Conservation (phyloP, 495 filamentous ascomycete species). For the Cercophora sp. region DNA sequence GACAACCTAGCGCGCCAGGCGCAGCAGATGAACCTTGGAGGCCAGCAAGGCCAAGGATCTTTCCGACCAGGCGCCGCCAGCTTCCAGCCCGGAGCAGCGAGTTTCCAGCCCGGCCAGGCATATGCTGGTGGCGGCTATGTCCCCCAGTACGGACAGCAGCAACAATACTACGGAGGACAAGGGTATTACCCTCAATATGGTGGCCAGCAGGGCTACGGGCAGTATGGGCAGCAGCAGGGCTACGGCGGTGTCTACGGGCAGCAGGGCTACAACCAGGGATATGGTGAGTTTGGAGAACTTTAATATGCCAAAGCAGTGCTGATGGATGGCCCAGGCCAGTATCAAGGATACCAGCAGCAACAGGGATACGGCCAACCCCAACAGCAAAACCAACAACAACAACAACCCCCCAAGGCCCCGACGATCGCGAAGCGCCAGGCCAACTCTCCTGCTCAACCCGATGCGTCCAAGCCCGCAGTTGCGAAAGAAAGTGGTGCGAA, state of each 20-base stretch:
- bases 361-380: conserved; percentile 38
- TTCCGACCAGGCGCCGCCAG: conserved; percentile 75
- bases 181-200: conserved; percentile 58
- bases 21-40: conserved; percentile 69
- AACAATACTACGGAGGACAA: conserved; percentile 44
- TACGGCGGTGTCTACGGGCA: conserved; percentile 47
- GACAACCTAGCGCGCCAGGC: conserved; percentile 77
- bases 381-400: conserved; percentile 43
- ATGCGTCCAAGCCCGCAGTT: conserved; percentile 44
- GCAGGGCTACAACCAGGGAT: conserved; percentile 56
- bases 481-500: conserved; percentile 46
- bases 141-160: conserved; percentile 48
- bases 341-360: conserved; percentile 40
- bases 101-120: conserved; percentile 73
- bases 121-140: conserved; percentile 47
- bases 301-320: no score
- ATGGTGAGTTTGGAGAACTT: conserved; percentile 50
- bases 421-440: conserved; percentile 66
- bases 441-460: conserved; percentile 38
- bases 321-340: no score
- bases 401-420: conserved; percentile 50
- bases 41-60: conserved; percentile 43
- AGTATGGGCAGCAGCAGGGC: conserved; percentile 46
- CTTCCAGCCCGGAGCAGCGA: conserved; percentile 73
- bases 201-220: conserved; percentile 49